Evolutionary conservation across 2,329 filamentous ascomycete genomes (phyloP).

Genomic region (Ceratocystis diversiconidia): DNA sequence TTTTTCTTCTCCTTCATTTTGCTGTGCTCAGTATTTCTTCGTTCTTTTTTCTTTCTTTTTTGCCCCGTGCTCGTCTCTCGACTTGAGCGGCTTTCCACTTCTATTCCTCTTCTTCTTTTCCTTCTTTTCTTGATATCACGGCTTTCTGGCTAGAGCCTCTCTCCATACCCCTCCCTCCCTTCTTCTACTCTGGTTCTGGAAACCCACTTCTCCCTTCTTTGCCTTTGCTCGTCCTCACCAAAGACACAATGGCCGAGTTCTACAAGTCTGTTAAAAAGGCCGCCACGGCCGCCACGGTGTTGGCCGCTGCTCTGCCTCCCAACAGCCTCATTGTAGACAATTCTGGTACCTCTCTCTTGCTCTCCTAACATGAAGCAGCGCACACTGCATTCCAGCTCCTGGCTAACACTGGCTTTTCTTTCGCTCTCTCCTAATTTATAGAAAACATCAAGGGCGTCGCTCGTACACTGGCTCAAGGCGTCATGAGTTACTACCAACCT

Average conservation of each 20-base stretch:
- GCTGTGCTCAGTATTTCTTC: not conserved
- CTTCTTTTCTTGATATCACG: conserved; percentile 1
- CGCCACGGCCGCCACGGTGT: not conserved
- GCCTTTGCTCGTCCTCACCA: not conserved
- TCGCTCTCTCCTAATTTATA: not conserved
- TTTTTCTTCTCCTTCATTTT: conserved; percentile 3
- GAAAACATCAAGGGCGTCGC: conserved; percentile 47
- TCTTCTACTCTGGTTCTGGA: not conserved
- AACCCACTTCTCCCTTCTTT: not conserved
- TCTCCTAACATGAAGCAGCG: not conserved
- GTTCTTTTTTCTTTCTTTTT: not conserved
- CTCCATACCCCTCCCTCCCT: not conserved
- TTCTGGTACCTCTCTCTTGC: conserved; percentile 7
- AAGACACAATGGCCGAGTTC: conserved; percentile 8
- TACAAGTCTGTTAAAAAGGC: conserved; percentile 14
- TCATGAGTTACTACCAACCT: conserved; percentile 52
- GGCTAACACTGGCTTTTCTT: conserved; percentile 27
- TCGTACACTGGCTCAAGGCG: conserved; percentile 43
- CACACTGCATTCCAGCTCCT: not conserved
- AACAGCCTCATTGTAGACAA: conserved; percentile 11
- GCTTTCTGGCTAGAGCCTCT: not conserved
- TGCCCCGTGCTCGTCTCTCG: not conserved
- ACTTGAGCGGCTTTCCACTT: not conserved
- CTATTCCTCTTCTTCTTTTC: not conserved
- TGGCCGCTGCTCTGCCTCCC: conserved; percentile 12